Conservation (phyloP, 164 flowering plant genomes). For the Vitis riparia region DNA sequence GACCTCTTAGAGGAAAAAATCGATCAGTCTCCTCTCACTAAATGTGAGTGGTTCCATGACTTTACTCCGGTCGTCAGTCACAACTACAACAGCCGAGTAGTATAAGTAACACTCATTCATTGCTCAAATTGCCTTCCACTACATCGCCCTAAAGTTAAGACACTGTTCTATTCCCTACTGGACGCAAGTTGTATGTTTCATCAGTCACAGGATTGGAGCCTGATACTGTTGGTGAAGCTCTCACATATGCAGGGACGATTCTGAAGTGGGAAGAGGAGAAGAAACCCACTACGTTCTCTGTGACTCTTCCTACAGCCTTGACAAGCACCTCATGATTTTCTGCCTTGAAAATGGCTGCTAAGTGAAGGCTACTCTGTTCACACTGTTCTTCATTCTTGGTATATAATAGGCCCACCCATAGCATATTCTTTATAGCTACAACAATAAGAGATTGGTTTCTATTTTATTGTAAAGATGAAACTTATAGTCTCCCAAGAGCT, state of each 20-base stretch:
- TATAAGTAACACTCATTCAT: conserved; percentile 14
- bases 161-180: conserved; percentile 25
- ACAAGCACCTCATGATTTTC: conserved; percentile 28
- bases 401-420: no score
- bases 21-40: conserved; percentile 25
- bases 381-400: background rate
- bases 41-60: conserved; percentile 45
- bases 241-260: conserved; percentile 33
- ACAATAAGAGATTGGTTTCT: background rate
- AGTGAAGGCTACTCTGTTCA: background rate
- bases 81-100: conserved; percentile 2
- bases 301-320: conserved; percentile 24
- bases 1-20: conserved; percentile 41
- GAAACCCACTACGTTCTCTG: conserved; percentile 4
- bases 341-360: background rate
- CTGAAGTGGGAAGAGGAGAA: conserved; percentile 31
- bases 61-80: conserved; percentile 33
- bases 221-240: conserved; percentile 32
- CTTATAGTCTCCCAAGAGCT: background rate
- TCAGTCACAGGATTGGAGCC: conserved; percentile 30
- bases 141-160: conserved; percentile 42
- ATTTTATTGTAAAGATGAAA: background rate
- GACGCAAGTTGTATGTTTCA: conserved; percentile 32
- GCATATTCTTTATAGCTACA: no score
- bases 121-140: conserved; percentile 35